Evolutionary conservation across 176 grass and related monocot genomes (phyloP).

Genomic region (Sorghum bicolor): Sorghum_bicolor_NCBIv3 NC_012872.2:9880501-9881000

Average conservation of each 20-base stretch:
- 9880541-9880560: no score
- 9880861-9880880: constrained; percentile 20
- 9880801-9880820: constrained; percentile 15
- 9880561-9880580: no score
- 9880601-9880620: no score
- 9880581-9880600: no score
- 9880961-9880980: constrained; percentile 34
- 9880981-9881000: constrained; percentile 43
- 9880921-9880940: constrained; percentile 31
- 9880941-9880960: constrained; percentile 7
- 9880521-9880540: no score
- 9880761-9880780: neutral
- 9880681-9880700: neutral
- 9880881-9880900: constrained; percentile 23
- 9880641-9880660: neutral
- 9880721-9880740: neutral
- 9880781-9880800: neutral
- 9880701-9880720: constrained; percentile 15
- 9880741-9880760: neutral
- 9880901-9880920: neutral
- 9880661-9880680: neutral
- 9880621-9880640: no score
- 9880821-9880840: constrained; percentile 26
- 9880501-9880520: no score
- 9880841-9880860: constrained; percentile 17